Conservation (phyloP, 106 monocot genomes). For the Triglochin maritima region DNA sequence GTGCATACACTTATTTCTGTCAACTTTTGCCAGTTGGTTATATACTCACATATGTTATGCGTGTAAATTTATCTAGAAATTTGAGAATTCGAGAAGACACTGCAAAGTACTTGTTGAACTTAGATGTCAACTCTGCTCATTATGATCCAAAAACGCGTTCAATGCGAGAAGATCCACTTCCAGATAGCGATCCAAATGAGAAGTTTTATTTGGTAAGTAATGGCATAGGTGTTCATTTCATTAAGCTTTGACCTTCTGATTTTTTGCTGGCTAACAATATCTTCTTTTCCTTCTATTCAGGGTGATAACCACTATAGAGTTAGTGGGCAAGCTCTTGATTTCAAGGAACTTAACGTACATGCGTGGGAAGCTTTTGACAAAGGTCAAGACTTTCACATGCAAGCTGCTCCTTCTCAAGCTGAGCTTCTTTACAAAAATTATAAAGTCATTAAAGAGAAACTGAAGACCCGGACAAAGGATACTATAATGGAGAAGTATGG, state of each 20-base stretch:
- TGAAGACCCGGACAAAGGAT: conserved; percentile 71
- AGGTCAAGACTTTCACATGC: conserved; percentile 99
- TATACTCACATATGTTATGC: not conserved
- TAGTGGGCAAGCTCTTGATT: conserved; percentile 91
- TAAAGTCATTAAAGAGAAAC: conserved; percentile 72
- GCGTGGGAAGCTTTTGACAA: conserved; percentile 97
- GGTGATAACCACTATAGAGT: conserved; percentile 88
- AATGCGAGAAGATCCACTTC: conserved; percentile 96
- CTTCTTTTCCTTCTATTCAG: conserved; percentile 20
- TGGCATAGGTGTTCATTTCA: not conserved
- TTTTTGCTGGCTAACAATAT: not conserved
- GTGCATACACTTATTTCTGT: no score
- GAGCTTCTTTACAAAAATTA: conserved; percentile 75
- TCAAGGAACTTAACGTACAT: conserved; percentile 90
- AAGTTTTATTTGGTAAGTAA: conserved; percentile 74
- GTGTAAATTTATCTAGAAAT: conserved; percentile 37
- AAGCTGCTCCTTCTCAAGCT: conserved; percentile 99
- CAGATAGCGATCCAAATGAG: conserved; percentile 93
- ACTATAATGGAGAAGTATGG: conserved; percentile 91
- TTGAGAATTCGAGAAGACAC: conserved; percentile 99
- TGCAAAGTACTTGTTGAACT: conserved; percentile 88
- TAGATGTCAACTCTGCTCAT: conserved; percentile 90
- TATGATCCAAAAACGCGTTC: conserved; percentile 97
- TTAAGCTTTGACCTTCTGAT: not conserved
- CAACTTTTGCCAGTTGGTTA: no score